These are phyloP conservation scores for Nicotiana paniculata DNA, from an alignment of 257 asterid genomes.

Conservation along the genomic window DNA sequence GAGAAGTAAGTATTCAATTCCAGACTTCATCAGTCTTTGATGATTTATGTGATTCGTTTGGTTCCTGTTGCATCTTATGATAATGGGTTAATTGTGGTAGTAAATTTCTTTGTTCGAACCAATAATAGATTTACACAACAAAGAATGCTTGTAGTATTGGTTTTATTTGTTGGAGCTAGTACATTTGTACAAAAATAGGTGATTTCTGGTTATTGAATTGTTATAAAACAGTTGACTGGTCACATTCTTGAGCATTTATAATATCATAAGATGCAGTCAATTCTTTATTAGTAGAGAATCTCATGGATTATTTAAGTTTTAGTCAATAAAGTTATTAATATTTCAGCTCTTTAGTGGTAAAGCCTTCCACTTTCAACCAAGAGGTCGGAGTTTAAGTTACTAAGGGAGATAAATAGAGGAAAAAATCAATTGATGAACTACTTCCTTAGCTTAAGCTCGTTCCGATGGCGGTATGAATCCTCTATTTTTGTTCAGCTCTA, in stretches of 20 bases:
- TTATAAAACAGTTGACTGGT: not conserved
- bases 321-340: not conserved
- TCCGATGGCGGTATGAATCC: not conserved
- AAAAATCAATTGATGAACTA: not conserved
- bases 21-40: not conserved
- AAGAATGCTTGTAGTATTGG: not conserved
- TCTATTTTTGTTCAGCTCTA: not conserved
- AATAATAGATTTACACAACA: not conserved
- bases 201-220: not conserved
- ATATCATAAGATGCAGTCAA: not conserved
- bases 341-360: not conserved
- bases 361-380: not conserved
- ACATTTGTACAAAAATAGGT: not conserved
- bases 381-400: not conserved
- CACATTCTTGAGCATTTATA: not conserved
- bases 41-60: not conserved
- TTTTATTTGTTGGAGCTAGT: not conserved
- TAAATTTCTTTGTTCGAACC: not conserved
- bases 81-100: not conserved
- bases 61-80: not conserved
- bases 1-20: constrained; percentile 55
- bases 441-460: not conserved
- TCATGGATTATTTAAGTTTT: not conserved
- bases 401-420: not conserved
- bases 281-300: not conserved